Evolutionary conservation across 345 rosid genomes (phyloP).

Genomic region (Brassica rapa): DNA sequence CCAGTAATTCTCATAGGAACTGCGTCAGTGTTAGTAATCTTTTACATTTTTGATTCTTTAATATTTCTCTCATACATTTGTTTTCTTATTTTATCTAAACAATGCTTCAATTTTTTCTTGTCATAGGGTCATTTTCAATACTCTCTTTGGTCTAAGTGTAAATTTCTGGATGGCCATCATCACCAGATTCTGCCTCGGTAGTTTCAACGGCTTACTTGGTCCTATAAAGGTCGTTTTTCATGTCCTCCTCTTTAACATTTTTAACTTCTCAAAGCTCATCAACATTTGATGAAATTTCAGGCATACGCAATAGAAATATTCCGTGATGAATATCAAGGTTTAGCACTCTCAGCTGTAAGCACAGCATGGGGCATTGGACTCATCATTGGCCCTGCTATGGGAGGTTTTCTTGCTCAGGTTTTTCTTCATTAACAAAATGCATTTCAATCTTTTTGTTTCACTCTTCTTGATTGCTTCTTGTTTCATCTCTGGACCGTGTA

Average conservation of each 20-base stretch:
- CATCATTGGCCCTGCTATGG: constrained; percentile 94
- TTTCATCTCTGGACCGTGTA: constrained; percentile 28
- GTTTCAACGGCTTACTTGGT: constrained; percentile 91
- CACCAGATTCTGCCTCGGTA: constrained; percentile 85
- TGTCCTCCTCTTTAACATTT: not conserved
- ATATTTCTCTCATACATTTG: not conserved
- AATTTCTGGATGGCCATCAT: constrained; percentile 91
- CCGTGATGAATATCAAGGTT: constrained; percentile 73
- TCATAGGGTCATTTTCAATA: constrained; percentile 83
- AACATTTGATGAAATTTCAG: constrained; percentile 37
- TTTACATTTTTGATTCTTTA: not conserved
- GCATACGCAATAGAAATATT: constrained; percentile 84
- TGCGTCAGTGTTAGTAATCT: constrained; percentile 62
- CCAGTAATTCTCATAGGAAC: constrained; percentile 82
- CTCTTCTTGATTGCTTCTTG: constrained; percentile 26
- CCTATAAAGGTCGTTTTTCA: constrained; percentile 65
- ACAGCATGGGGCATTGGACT: constrained; percentile 97
- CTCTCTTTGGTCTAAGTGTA: constrained; percentile 82
- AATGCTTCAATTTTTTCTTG: not conserved
- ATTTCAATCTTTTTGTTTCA: not conserved
- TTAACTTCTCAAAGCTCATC: not conserved
- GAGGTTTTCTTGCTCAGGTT: constrained; percentile 96
- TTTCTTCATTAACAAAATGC: not conserved
- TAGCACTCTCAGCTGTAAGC: constrained; percentile 86
- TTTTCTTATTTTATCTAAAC: not conserved